Evolutionary conservation across 805 yeast species (phyloP).

Genomic region (Yarrowia porcina): DNA sequence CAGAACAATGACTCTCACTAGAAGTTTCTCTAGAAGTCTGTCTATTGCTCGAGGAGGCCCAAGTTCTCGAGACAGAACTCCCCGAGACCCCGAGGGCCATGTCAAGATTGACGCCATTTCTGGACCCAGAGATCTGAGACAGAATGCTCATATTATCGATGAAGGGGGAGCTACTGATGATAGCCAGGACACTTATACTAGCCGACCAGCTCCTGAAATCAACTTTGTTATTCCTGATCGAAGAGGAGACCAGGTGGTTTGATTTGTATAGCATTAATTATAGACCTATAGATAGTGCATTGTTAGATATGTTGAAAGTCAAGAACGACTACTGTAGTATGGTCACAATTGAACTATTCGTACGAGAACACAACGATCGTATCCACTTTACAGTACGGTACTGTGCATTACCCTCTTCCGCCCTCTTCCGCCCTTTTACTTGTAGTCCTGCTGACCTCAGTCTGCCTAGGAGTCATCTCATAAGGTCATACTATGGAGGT

Average conservation of each 20-base stretch:
- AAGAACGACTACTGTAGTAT: too few species aligned
- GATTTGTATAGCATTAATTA: background rate
- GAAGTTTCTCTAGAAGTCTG: background rate
- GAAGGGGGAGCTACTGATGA: background rate
- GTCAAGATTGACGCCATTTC: constrained; percentile 8
- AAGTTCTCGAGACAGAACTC: background rate
- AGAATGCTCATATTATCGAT: background rate
- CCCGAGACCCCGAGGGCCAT: constrained; percentile 3
- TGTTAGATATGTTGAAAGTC: too few species aligned
- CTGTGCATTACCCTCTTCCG: too few species aligned
- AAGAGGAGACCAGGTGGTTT: constrained; percentile 5
- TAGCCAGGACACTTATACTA: background rate
- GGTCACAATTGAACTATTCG: too few species aligned
- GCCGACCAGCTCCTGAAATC: constrained; percentile 6
- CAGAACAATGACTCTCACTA: background rate
- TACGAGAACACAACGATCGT: too few species aligned
- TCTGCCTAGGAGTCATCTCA: too few species aligned
- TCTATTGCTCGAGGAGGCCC: too few species aligned
- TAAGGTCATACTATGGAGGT: too few species aligned
- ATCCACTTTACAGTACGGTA: too few species aligned
- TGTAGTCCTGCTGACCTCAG: too few species aligned
- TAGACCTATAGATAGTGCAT: background rate
- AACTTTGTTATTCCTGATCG: constrained; percentile 6
- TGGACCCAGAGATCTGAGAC: background rate
- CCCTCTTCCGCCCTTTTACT: too few species aligned